Evolutionary conservation across 1,284 basidiomycete genomes (phyloP).

Genomic region (Taiwanofungus camphoratus): DNA sequence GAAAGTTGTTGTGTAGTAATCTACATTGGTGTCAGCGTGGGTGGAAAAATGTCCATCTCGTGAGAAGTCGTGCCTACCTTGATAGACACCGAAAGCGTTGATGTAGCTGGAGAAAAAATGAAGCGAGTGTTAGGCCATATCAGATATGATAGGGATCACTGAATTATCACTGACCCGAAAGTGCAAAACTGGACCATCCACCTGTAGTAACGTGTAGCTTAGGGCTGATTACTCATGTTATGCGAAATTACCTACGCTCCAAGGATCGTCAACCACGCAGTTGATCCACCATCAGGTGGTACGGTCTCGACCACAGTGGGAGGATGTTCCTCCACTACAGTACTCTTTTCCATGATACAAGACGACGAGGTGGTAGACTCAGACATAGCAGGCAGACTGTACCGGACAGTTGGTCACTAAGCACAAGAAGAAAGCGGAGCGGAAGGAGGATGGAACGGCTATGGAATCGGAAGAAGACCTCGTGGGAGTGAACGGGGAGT

Average conservation of each 20-base stretch:
- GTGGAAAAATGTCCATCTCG: not conserved
- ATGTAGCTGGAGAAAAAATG: conserved; percentile 34
- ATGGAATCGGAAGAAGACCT: too few species aligned
- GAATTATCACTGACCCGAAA: conserved; percentile 22
- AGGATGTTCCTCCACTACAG: too few species aligned
- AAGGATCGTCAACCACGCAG: conserved; percentile 14
- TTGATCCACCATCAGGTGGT: conserved; percentile 16
- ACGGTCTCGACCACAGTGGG: too few species aligned
- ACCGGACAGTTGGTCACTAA: too few species aligned
- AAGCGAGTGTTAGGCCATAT: conserved; percentile 19
- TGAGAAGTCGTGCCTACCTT: conserved; percentile 24
- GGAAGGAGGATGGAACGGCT: too few species aligned
- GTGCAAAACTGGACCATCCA: conserved; percentile 17
- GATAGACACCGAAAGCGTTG: conserved; percentile 41
- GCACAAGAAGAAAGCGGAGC: too few species aligned
- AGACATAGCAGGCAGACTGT: too few species aligned
- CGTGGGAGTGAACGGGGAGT: too few species aligned
- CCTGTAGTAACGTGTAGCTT: conserved; percentile 8
- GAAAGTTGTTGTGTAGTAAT: conserved; percentile 14
- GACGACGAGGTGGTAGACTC: too few species aligned
- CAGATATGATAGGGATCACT: conserved; percentile 5
- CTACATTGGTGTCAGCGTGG: conserved; percentile 2
- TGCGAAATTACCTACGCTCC: conserved; percentile 14
- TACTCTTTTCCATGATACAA: too few species aligned
- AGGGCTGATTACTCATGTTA: not conserved